Conservation (phyloP, 2,329 filamentous ascomycete genomes). For the Stagonosporopsis tanaceti region DNA sequence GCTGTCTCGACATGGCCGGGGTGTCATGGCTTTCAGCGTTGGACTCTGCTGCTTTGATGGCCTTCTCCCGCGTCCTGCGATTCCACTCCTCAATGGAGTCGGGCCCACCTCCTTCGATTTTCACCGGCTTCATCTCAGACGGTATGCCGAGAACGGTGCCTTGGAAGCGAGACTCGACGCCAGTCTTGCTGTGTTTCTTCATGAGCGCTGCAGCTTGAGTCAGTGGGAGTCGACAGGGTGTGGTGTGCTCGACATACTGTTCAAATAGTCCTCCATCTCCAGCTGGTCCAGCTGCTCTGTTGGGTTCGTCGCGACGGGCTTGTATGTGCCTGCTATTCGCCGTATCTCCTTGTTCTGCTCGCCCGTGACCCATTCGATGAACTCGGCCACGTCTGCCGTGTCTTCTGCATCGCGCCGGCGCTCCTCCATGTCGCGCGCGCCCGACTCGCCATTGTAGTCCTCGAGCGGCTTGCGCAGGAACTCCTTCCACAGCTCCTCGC, state of each 20-base stretch:
- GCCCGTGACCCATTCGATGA: slow-evolving; percentile 80
- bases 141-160: slow-evolving; percentile 82
- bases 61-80: slow-evolving; percentile 40
- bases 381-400: slow-evolving; percentile 76
- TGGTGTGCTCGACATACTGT: slow-evolving; percentile 36
- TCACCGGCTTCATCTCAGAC: slow-evolving; percentile 73
- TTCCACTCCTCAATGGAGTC: slow-evolving; percentile 74
- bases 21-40: slow-evolving; percentile 33
- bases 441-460: slow-evolving; percentile 52
- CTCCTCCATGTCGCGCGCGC: slow-evolving; percentile 53
- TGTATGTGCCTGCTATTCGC: slow-evolving; percentile 75
- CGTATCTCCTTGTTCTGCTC: slow-evolving; percentile 79
- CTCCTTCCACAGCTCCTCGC: slow-evolving; percentile 73
- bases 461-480: slow-evolving; percentile 55
- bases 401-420: slow-evolving; percentile 71
- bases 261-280: slow-evolving; percentile 58
- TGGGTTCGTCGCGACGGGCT: slow-evolving; percentile 47
- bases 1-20: slow-evolving; percentile 26
- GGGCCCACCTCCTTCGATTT: slow-evolving; percentile 79
- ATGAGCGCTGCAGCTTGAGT: slow-evolving; percentile 69
- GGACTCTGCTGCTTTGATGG: slow-evolving; percentile 35
- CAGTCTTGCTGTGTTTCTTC: slow-evolving; percentile 90
- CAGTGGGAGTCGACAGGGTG: slow-evolving; percentile 14
- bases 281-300: slow-evolving; percentile 57
- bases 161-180: slow-evolving; percentile 84